Base-by-base conservation (phyloP, 805 yeast species). In the Ogataea siamensis region DNA sequence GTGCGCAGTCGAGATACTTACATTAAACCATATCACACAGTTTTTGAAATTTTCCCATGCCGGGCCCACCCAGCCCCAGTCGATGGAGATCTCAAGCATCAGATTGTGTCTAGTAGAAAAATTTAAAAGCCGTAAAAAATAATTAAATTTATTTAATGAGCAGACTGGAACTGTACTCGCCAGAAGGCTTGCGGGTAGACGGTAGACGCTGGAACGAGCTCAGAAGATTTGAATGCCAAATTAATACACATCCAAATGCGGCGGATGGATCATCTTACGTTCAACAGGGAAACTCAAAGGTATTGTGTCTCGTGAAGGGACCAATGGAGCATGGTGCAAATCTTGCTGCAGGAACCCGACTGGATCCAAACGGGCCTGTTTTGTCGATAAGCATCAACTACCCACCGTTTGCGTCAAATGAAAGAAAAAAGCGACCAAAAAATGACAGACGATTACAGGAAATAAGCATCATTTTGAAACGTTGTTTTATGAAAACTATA, bases 121-220 rank as follows among this genome's bases (percentile, higher is more conserved):
- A 26, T 15, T 16, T 26, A 25, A 12, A 35, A 21, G 17, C 17
- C 22, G n/a, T 23, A 35, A 26, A 25, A 40, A 27, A 21, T 19
- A 18, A n/a, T n/a, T n/a, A n/a, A n/a, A n/a, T n/a, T n/a, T 7
- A 13, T 9, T 17, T n/a, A 12, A 58, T 58, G 63, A 56, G 60
- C 26, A 47, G 85, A 39, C 63, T 79, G 51, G 99, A 93, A 67
- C 63, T 93, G 30, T 91, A 86, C 57, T 89, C 97, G 0, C 96
- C 96, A 5, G 98, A 93, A 63, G 99, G 99, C 4, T 71, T 93
- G 32, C 71, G 99, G 47, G 68, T 83, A 10, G 98, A 93, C 59
- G 99, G 99, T 2, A 78, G 99, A 52, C 73, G 99, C 46, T 88
- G 93, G 88, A 87, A 91, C 54, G 99, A 93, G 60, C 71, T 89